Evolutionary conservation across 345 rosid species (phyloP).

Genomic region (Camelina hispida): DNA sequence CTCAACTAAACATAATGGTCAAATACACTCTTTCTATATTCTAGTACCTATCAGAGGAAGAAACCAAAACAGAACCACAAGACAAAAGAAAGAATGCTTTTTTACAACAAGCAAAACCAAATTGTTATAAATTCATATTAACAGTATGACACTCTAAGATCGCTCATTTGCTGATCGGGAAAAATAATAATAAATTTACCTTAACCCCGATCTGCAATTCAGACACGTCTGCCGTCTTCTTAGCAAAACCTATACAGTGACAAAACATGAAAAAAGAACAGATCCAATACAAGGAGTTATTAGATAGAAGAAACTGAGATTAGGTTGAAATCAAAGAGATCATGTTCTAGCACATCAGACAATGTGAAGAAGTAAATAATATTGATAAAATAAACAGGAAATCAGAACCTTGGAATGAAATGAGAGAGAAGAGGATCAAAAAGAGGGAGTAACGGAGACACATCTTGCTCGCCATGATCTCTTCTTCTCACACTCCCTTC

Average conservation of each 20-base stretch:
- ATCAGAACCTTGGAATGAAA: slow-evolving; percentile 34
- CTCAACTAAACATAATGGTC: neutral
- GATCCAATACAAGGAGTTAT: slow-evolving; percentile 22
- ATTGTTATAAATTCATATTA: neutral
- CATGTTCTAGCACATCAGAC: neutral
- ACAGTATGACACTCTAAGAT: neutral
- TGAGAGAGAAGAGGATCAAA: slow-evolving; percentile 27
- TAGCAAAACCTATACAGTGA: slow-evolving; percentile 54
- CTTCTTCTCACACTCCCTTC: neutral
- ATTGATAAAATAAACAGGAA: neutral
- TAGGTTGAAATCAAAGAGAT: slow-evolving; percentile 3
- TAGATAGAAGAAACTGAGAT: neutral
- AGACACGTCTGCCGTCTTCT: slow-evolving; percentile 74
- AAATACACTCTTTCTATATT: neutral
- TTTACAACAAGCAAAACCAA: slow-evolving; percentile 15
- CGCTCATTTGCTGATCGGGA: neutral
- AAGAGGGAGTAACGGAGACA: slow-evolving; percentile 33
- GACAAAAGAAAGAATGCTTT: slow-evolving; percentile 4
- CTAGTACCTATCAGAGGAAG: too few species aligned
- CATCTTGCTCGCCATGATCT: slow-evolving; percentile 30
- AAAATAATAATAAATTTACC: slow-evolving; percentile 48
- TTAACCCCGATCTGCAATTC: slow-evolving; percentile 92
- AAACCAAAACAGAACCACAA: neutral
- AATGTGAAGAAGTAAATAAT: neutral
- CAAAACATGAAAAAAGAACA: neutral